Evolutionary conservation across 148 eudicot genomes (phyloP).

Genomic region (Cornus suecica): DNA sequence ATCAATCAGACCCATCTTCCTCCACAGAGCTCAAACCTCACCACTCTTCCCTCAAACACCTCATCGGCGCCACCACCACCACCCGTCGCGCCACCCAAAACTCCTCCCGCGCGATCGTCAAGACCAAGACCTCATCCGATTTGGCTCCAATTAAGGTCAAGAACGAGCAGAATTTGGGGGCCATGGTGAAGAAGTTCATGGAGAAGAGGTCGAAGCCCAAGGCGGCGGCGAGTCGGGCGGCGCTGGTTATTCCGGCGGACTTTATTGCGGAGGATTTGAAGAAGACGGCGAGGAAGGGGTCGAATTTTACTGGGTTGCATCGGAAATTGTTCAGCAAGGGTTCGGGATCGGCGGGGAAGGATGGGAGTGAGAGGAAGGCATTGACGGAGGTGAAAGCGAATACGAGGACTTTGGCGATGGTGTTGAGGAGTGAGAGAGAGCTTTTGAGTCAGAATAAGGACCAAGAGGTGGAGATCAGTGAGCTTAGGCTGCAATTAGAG

Average conservation of each 20-base stretch:
- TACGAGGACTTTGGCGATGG: constrained; percentile 82
- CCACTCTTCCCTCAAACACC: constrained; percentile 17
- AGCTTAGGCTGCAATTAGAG: constrained; percentile 48
- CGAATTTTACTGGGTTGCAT: constrained; percentile 37
- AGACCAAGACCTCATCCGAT: constrained; percentile 18
- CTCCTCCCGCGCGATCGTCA: constrained; percentile 27
- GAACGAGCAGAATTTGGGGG: constrained; percentile 43
- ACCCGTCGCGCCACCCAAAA: constrained; percentile 4
- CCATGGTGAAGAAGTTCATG: constrained; percentile 77
- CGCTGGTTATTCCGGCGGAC: constrained; percentile 40
- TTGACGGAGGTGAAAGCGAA: constrained; percentile 75
- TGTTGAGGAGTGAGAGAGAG: constrained; percentile 90
- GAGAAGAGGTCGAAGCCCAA: constrained; percentile 35
- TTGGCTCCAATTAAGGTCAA: constrained; percentile 4
- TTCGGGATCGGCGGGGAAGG: constrained; percentile 20
- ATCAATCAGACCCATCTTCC: constrained; percentile 36
- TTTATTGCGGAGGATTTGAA: constrained; percentile 66
- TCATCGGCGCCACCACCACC: neutral
- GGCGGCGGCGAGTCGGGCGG: constrained; percentile 11
- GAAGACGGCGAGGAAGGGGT: constrained; percentile 36
- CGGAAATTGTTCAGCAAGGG: constrained; percentile 60
- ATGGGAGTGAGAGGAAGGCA: constrained; percentile 44
- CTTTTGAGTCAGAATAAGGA: constrained; percentile 62
- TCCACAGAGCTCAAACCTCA: constrained; percentile 37
- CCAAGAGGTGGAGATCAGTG: constrained; percentile 48